Evolutionary conservation across 495 filamentous ascomycete genomes (phyloP), one percentile per base, ranked within the genome.

Genomic region (Penicillium tannophilum): DNA sequence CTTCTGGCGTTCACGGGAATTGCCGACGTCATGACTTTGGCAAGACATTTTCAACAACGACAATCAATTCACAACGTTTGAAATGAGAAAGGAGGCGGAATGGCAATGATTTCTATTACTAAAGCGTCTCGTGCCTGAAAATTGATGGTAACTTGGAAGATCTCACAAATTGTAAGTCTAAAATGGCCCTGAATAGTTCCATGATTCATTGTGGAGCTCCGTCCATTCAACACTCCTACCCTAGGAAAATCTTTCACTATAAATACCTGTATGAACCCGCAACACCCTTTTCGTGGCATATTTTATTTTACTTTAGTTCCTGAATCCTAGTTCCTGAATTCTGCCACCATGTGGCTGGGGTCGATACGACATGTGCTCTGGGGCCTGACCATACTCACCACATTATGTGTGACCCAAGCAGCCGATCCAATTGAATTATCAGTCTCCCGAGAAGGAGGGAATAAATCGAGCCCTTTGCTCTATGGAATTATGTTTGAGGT

Each of bases 401-500:
- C 50, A 4, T 41, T 43, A 8, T 36, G 45, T 0, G 16, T 59
- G 14, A 53, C 53, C 23, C 19, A 56, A 17, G 16, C 41, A 57
- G 4, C 42, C 63, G 44, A 55, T 16, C 0, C 56, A 75, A 19
- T 72, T 48, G 44, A 24, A 47, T 16, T 47, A 5, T 14, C 44
- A 14, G 77, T 84, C 28, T 47, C 63, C 3, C 72, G 59, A 24
- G 73, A 75, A n/a, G 79, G 78, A 1, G 82, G 82, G 3, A 85
- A 85, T 70, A 68, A 70, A 23, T 82, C 82, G 2, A 82, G 78
- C 54, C 76, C 82, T 2, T 60, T 80, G n/a, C 73, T 82, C 24
- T 86, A 86, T 69, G 84, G 84, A 16, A 68, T 83, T 30, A 85
- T 86, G 82, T 86, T 86, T 54, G 84, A 86, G 74, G 78, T 78